Evolutionary conservation across 2,329 filamentous ascomycete genomes (phyloP), one percentile per base, ranked within the genome.

Genomic region (Sordariomycetes sp.): DNA sequence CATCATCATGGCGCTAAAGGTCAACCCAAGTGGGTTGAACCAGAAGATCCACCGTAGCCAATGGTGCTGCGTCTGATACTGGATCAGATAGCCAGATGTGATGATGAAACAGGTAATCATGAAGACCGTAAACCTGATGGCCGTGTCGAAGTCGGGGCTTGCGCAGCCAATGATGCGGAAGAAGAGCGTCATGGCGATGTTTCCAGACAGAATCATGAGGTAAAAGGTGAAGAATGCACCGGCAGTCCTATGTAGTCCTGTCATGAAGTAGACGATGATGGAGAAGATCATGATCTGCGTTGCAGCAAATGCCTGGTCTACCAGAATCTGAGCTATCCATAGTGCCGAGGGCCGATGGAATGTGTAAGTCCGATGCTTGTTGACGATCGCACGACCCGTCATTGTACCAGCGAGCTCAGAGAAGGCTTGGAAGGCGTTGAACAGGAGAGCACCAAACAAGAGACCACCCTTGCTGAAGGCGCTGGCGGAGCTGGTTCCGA

Each of bases 351-450:
- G 90, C 36, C 88, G 78, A 67, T 94, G 86, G 65, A 95, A 92
- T 0, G 89, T 86, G 63, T 89, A 95, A 0, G 87, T 85, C 58
- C 86, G 84, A 69, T 95, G 90, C 67, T 94, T 95, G 67, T 90
- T 89, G 60, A 95, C 79, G 42, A 95, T 87, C 0, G 84, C 78
- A 10, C 90, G 79, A 1, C 86, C 88, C 17, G 84, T 72, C 87
- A 94, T 92, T 1, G 86, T 87, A 12, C 79, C 77, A 0, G 79
- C 86, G 0, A 95, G 71, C 68, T 95, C 89, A 0, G 85, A 81
- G 65, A 94, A 91, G 25, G 89, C 87, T 65, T 90, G 85, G 69
- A 95, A 92, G n/a, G 87, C 86, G 67, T 92, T 92, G 77, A 92
- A 92, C 4, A 95, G 72, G 1, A 95, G 78, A 24, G 86, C 76